Conservation (phyloP, 2,329 filamentous ascomycete species). For the Aspergillus proliferans region DNA sequence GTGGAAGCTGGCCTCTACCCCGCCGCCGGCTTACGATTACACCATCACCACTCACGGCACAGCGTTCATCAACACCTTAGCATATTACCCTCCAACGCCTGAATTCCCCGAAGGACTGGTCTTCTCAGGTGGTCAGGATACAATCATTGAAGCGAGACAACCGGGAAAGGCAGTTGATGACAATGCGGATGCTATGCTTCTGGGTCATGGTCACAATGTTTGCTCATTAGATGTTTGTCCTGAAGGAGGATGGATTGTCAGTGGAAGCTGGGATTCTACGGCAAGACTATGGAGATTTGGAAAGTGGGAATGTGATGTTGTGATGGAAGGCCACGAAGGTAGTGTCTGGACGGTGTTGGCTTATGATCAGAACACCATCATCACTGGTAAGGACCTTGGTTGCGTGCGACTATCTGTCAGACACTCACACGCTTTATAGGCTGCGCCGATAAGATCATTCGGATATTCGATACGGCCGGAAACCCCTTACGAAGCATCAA, state of each 20-base stretch:
- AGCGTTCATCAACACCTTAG: slow-evolving; percentile 79
- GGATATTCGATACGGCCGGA: slow-evolving; percentile 66
- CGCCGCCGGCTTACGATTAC: slow-evolving; percentile 67
- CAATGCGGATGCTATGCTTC: slow-evolving; percentile 75
- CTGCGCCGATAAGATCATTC: slow-evolving; percentile 83
- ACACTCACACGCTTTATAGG: slow-evolving; percentile 39
- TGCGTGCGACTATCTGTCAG: not conserved
- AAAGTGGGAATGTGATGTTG: slow-evolving; percentile 71
- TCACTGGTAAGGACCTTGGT: slow-evolving; percentile 54
- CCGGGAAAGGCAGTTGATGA: slow-evolving; percentile 61
- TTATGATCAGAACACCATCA: slow-evolving; percentile 69
- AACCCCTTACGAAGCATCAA: slow-evolving; percentile 59
- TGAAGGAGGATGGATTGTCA: slow-evolving; percentile 68
- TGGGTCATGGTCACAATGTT: slow-evolving; percentile 83
- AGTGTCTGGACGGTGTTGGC: slow-evolving; percentile 90
- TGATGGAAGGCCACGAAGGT: slow-evolving; percentile 69
- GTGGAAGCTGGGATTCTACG: slow-evolving; percentile 88
- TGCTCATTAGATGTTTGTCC: slow-evolving; percentile 77
- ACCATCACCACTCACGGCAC: slow-evolving; percentile 73
- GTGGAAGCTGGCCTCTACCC: slow-evolving; percentile 65
- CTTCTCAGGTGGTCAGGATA: slow-evolving; percentile 82
- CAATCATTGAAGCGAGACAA: slow-evolving; percentile 82
- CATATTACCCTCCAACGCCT: slow-evolving; percentile 65
- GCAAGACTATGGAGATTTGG: slow-evolving; percentile 80
- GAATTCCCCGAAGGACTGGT: slow-evolving; percentile 72